phyloP scores from a whole-genome alignment of 2,329 filamentous ascomycete species.

The Ambrosiella xylebori region DNA sequence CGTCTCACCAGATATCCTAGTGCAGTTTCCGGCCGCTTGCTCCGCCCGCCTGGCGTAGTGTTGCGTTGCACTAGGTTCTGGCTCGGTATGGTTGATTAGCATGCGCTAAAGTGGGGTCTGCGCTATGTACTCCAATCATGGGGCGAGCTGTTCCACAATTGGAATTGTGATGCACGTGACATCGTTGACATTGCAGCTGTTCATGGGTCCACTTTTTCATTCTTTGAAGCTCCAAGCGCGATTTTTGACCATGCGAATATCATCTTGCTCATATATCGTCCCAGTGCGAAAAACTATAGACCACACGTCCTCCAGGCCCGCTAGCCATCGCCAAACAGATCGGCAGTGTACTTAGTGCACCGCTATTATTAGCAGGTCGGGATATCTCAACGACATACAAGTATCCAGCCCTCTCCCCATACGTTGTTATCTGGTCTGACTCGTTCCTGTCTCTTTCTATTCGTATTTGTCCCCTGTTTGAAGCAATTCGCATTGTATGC shows the following conservation, averaged over 20 bases:
- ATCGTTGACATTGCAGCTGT: background rate
- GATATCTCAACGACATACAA: background rate
- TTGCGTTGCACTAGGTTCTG: background rate
- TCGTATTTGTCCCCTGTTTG: background rate
- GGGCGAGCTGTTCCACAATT: background rate
- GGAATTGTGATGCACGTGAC: background rate
- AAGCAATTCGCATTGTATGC: background rate
- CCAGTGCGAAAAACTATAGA: slow-evolving; percentile 12
- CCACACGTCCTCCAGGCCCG: slow-evolving; percentile 2
- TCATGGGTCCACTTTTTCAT: background rate
- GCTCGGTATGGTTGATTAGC: background rate
- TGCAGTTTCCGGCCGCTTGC: background rate
- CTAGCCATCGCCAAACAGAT: slow-evolving; percentile 9
- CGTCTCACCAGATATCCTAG: background rate
- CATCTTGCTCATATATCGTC: slow-evolving; percentile 7
- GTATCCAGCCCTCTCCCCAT: background rate
- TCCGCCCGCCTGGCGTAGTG: background rate
- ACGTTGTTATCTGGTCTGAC: background rate
- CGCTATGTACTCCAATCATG: background rate
- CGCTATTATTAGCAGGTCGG: background rate
- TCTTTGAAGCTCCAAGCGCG: background rate
- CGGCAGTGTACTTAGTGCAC: slow-evolving; percentile 5
- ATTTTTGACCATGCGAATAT: slow-evolving; percentile 8
- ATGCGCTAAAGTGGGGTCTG: background rate
- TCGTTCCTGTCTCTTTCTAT: background rate